Evolutionary conservation across 2,329 filamentous ascomycete species (phyloP), one percentile per base, ranked within the genome.

Genomic region (Cytospora schulzeri): DNA sequence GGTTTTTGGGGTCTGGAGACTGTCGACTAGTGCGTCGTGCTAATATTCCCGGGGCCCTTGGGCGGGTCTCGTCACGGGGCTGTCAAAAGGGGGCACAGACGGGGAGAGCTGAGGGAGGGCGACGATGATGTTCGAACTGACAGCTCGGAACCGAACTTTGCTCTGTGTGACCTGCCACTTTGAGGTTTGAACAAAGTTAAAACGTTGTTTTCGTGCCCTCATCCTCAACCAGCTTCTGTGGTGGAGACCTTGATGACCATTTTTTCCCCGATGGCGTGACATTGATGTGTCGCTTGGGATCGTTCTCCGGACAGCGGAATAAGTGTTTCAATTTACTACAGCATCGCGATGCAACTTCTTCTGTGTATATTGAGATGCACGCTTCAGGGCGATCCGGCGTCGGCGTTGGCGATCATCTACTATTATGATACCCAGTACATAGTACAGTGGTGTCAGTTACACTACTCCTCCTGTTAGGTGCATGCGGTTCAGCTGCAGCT

Each of bases 41-140:
- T 24, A 48, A 35, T 48, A 14, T 48, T 24, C 45, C 11, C 11
- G n/a, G 45, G n/a, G 17, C 22, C n/a, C 45, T 48, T 19, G 45
- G 45, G 45, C 45, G 45, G 45, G 45, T 48, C 45, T 48, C 8
- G 41, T 48, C 41, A 22, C n/a, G 41, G 41, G 41, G 45, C n/a
- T 48, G n/a, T 48, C 45, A 48, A 45, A 22, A 45, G 41, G 45
- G 38, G n/a, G 45, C 45, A 48, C 45, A 48, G 45, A 48, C n/a
- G 45, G 45, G n/a, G n/a, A 24, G 45, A 48, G 35, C 35, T 15
- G 35, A 14, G 14, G 14, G n/a, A 48, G n/a, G 45, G 45, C n/a
- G 45, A 48, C 24, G n/a, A 4, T 48, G 45, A 24, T 48, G 17
- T 48, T 24, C 45, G 19, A 24, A 22, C 24, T 24, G n/a, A 48